These are phyloP conservation scores for Salix caprea DNA, from an alignment of 345 rosid species.

Conservation along the genomic window DNA sequence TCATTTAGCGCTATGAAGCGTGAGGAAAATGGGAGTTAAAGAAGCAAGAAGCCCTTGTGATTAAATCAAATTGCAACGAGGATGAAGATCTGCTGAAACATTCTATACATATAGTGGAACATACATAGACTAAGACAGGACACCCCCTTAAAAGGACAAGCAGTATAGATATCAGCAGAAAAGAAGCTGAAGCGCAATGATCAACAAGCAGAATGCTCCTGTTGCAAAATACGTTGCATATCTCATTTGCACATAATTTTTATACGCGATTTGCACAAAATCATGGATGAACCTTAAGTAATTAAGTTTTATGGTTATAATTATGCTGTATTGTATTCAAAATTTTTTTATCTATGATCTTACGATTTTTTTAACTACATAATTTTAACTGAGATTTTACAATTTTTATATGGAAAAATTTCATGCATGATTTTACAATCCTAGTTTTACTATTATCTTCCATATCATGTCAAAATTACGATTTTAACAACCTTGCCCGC, in stretches of 20 bases:
- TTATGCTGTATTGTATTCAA: no score
- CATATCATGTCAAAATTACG: no score
- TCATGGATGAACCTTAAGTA: no score
- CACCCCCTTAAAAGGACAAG: background rate
- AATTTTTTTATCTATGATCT: no score
- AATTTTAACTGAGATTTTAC: no score
- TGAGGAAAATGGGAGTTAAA: background rate
- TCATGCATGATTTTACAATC: no score
- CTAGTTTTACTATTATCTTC: no score
- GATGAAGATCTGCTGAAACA: background rate
- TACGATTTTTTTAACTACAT: no score
- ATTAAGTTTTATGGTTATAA: no score
- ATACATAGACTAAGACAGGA: background rate
- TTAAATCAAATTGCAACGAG: background rate
- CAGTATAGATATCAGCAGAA: background rate
- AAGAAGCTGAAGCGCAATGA: background rate
- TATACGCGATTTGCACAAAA: no score
- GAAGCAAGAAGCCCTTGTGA: background rate
- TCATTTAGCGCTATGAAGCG: background rate
- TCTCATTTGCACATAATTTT: conserved; percentile 27
- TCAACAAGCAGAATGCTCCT: background rate
- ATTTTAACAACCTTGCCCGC: no score
- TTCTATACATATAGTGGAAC: background rate
- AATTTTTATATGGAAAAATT: no score
- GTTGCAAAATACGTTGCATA: conserved; percentile 16